Base-by-base conservation (phyloP, 352 stramenopile species). In the Globisporangium sylvaticum region DNA sequence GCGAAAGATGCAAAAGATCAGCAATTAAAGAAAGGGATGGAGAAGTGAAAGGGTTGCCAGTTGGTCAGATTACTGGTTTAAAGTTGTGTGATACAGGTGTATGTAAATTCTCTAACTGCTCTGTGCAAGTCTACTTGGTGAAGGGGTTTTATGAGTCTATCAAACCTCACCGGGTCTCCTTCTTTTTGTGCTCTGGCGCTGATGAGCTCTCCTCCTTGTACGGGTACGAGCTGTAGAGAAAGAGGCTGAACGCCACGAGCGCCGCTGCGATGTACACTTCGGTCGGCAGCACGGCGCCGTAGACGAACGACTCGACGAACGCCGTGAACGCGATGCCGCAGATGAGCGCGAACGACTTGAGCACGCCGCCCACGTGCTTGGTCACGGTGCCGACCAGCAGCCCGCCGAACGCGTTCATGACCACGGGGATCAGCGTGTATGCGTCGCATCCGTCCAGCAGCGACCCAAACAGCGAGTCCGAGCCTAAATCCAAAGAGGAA, bases 321-420 rank as follows among this genome's bases (percentile, higher is more conserved):
- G 88, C 90, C 39, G 90, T 96, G 68, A 96, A 89, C 29, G 91
- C 77, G 61, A 97, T 97, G 42, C 90, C 90, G 37, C 84, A 86
- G 56, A 97, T 91, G 42, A 97, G 72, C 14, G 89, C 84, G 58
- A 96, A 97, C 4, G 87, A 93, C 71, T 97, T 97, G 66, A 94
- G 74, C 55, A 97, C 89, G n/a, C 89, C 90, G n/a, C 90, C 90
- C 6, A 94, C 83, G 62, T 96, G 77, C 67, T 96, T 97, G 15
- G 89, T 97, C 46, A 96, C 89, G 25, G 88, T 84, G 39, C 90
- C 89, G 10, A 97, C 90, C 29, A 97, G 74, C 50, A 97, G 66
- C 0, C 90, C 90, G 22, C 90, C 90, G 31, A 89, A 52, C 1
- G 89, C 89, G 64, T 94, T 94, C 58, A 76, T 86, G 29, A 95